These are phyloP conservation scores for Fusarium pininemorale DNA, from an alignment of 2,329 filamentous ascomycete genomes.

Conservation along the genomic window DNA sequence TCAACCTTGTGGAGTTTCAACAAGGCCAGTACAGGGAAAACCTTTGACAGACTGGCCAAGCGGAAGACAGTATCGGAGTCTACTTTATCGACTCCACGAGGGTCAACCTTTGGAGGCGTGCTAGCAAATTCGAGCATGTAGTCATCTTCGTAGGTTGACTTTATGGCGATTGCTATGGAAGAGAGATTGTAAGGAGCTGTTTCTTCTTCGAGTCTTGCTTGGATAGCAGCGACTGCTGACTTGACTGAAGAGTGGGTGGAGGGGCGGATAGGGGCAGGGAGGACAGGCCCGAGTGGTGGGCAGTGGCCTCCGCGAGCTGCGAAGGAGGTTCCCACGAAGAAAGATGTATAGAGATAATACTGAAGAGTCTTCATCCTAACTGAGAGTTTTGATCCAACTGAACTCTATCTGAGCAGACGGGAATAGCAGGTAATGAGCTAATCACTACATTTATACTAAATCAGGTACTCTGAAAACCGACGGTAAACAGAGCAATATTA, in stretches of 20 bases:
- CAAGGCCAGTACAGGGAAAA: constrained; percentile 5
- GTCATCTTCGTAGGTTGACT: constrained; percentile 9
- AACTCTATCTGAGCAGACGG: no score
- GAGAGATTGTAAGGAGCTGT: neutral
- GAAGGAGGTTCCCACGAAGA: neutral
- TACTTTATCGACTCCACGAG: constrained; percentile 2
- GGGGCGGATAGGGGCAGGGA: neutral
- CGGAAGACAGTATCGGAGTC: constrained; percentile 14
- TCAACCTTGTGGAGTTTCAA: neutral
- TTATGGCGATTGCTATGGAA: neutral
- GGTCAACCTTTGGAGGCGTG: constrained; percentile 4
- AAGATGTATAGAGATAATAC: neutral
- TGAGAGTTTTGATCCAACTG: rapidly evolving
- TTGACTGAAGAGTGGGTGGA: neutral
- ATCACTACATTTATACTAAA: neutral
- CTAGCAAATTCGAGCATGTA: constrained; percentile 13
- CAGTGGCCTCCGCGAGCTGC: constrained; percentile 20
- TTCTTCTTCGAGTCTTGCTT: neutral
- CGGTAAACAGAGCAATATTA: neutral
- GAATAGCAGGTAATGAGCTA: neutral
- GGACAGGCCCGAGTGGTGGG: neutral
- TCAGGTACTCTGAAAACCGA: rapidly evolving
- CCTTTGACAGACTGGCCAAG: constrained; percentile 13
- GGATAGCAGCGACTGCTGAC: neutral
- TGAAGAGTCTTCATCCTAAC: neutral